phyloP scores from a whole-genome alignment of 2,329 filamentous ascomycete genomes.

The Pseudopithomyces maydicus region DNA sequence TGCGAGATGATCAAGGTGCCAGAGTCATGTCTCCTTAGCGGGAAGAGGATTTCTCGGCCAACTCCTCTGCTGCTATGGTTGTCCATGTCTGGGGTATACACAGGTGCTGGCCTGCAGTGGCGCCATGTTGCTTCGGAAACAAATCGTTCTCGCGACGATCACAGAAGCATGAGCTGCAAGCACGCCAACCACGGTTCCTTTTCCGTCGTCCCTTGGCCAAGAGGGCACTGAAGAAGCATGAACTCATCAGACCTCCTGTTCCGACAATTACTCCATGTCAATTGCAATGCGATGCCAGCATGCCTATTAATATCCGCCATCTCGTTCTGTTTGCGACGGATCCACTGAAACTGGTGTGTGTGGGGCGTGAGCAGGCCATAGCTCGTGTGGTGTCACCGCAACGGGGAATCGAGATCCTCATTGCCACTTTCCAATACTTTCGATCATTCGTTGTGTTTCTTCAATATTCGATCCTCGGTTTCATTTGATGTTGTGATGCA shows the following conservation, averaged over 20 bases:
- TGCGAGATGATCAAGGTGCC: not conserved
- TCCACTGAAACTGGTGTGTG: not conserved
- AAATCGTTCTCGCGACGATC: not conserved
- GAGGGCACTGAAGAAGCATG: not conserved
- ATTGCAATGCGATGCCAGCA: not conserved
- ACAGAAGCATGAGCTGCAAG: not conserved
- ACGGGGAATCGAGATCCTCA: not conserved
- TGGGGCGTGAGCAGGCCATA: not conserved
- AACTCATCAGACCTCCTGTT: not conserved
- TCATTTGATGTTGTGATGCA: not conserved
- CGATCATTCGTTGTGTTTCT: conserved; percentile 4
- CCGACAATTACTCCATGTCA: not conserved
- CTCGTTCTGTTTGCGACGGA: not conserved
- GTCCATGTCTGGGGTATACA: not conserved
- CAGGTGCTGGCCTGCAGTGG: not conserved
- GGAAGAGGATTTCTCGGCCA: not conserved
- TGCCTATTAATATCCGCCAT: conserved; percentile 2
- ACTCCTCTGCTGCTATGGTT: not conserved
- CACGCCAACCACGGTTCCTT: not conserved
- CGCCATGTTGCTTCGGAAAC: conserved; percentile 2
- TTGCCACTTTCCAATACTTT: conserved; percentile 2
- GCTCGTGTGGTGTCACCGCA: not conserved
- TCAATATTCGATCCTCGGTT: not conserved
- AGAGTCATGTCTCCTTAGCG: not conserved
- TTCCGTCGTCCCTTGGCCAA: not conserved